Base-by-base conservation (phyloP, 495 filamentous ascomycete species). In the Parmelia sp. region DNA sequence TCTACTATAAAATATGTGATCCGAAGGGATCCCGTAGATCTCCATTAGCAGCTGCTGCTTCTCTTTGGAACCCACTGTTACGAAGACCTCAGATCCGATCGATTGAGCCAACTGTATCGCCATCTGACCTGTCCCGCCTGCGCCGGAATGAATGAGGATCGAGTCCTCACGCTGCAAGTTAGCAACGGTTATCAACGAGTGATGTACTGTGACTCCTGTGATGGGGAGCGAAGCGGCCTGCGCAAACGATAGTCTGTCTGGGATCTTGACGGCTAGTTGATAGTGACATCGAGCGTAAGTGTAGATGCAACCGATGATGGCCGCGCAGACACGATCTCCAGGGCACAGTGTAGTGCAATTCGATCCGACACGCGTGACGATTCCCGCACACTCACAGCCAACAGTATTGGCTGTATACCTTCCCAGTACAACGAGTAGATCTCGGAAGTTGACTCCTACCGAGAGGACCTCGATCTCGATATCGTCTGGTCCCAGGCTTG, bases 61-160 rank as follows among this genome's bases (percentile, higher is more conserved):
- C 11, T 64, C 57, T 9, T 65, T 35, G 51, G 29, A 65, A n/a
- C 85, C 78, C 1, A 87, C 85, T 0, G 86, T 88, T 1, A 74
- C 80, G 64, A 79, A 87, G 15, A 88, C 76, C 58, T 85, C 80
- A 7, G 83, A 80, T 8, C 78, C 79, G n/a, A 78, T 59, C 70
- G 75, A 73, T 56, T 82, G 75, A 0, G 83, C 81, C 9, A 88
- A 57, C 27, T 68, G 68, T 58, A 86, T 80, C 25, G 83, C 80
- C 12, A 80, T 80, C 66, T 86, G 83, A 2, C 84, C 84, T 3
- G 81, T 76, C 0, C 61, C 66, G 33, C 73, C 63, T 2, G 39
- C 39, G 6, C 6, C 39, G 17, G 39, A 40, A 40, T 40, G 39
- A 14, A 40, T 40, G 10, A 40, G 12, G 2, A 40, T 15, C 3